Conservation (phyloP, 2,329 filamentous ascomycete genomes). For the Lecanicillium sp. region DNA sequence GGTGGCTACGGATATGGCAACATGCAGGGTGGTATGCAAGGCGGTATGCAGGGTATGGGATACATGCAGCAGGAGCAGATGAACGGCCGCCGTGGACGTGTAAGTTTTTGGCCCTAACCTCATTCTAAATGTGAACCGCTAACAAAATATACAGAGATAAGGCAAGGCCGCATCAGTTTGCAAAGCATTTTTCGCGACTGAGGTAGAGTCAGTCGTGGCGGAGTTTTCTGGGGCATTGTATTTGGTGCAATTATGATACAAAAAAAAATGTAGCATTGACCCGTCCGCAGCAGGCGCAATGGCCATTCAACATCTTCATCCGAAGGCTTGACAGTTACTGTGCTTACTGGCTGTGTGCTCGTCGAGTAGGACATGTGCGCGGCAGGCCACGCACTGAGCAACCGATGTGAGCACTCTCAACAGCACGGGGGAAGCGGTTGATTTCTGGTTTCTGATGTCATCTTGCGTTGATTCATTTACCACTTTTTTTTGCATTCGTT, state of each 20-base stretch:
- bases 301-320: too few species aligned
- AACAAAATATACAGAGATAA: constrained; percentile 10
- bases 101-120: constrained; percentile 28
- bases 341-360: too few species aligned
- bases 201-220: constrained; percentile 1
- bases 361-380: too few species aligned
- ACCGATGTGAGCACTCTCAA: too few species aligned
- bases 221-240: constrained; percentile 6
- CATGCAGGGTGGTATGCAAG: constrained; percentile 25
- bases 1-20: constrained; percentile 36
- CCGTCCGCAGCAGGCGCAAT: too few species aligned
- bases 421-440: too few species aligned
- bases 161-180: too few species aligned
- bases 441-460: not conserved
- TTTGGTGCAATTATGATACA: constrained; percentile 4
- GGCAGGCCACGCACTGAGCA: too few species aligned
- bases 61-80: constrained; percentile 49
- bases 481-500: not conserved
- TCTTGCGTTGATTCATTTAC: not conserved
- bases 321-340: too few species aligned
- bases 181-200: too few species aligned
- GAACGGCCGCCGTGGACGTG: constrained; percentile 49
- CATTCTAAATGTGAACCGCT: constrained; percentile 14
- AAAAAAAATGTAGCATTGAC: not conserved
- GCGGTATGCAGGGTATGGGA: constrained; percentile 39